These are phyloP conservation scores for Albophoma yamanashiensis DNA, from an alignment of 2,329 filamentous ascomycete genomes.

Conservation along the genomic window DNA sequence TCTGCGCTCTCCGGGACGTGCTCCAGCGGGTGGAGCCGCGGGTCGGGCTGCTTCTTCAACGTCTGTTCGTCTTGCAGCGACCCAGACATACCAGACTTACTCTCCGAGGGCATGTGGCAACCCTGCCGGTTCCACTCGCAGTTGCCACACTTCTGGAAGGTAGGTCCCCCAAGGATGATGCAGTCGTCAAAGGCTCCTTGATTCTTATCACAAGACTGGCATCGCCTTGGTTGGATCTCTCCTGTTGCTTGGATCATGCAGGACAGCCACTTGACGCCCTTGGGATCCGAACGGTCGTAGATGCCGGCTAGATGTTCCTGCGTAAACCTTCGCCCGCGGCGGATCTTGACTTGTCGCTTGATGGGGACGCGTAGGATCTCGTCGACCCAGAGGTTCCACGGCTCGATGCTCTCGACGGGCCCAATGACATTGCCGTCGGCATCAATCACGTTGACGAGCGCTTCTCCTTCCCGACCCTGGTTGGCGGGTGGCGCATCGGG, in stretches of 20 bases:
- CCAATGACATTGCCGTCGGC: slow-evolving; percentile 27
- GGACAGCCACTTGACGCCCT: slow-evolving; percentile 34
- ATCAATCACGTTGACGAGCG: slow-evolving; percentile 24
- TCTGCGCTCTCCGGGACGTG: background rate
- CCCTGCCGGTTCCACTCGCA: slow-evolving; percentile 37
- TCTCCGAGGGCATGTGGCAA: slow-evolving; percentile 16
- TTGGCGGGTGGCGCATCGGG: background rate
- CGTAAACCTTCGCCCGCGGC: slow-evolving; percentile 29
- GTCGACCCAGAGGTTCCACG: slow-evolving; percentile 29
- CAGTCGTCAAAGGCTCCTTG: slow-evolving; percentile 34
- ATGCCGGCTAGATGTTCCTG: slow-evolving; percentile 26
- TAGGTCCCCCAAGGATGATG: slow-evolving; percentile 27
- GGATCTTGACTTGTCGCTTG: slow-evolving; percentile 28
- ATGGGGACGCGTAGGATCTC: slow-evolving; percentile 26
- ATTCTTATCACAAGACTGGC: slow-evolving; percentile 29
- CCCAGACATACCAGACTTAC: background rate
- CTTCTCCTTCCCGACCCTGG: slow-evolving; percentile 3
- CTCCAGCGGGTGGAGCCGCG: background rate
- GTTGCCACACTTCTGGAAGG: slow-evolving; percentile 38
- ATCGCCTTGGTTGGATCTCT: slow-evolving; percentile 25
- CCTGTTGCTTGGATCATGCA: slow-evolving; percentile 41
- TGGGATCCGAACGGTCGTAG: slow-evolving; percentile 28
- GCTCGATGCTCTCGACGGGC: slow-evolving; percentile 22
- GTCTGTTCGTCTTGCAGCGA: background rate
- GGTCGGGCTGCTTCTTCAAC: background rate